Evolutionary conservation across 2,329 filamentous ascomycete genomes (phyloP), one percentile per base, ranked within the genome.

Genomic region (Exutisphaerella laricina): DNA sequence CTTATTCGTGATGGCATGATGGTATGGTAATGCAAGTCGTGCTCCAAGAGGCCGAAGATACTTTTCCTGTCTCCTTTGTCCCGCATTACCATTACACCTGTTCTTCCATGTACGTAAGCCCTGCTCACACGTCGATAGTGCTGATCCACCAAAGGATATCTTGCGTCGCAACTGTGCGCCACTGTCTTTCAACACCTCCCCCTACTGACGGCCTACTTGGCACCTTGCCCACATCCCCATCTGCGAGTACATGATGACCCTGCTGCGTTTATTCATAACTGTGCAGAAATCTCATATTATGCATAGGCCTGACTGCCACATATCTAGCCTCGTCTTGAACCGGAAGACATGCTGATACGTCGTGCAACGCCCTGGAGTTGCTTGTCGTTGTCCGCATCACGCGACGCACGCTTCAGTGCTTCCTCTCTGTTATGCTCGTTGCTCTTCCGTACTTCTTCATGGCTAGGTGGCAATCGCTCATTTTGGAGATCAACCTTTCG

Each of bases 401-500:
- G 78, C 30, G 80, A 81, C 2, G 92, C 92, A 63, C 88, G 82
- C 70, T 94, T 84, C 53, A 98, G 70, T 10, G 92, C 92, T 61
- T 85, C 80, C 54, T 83, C 79, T 62, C 85, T 78, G 58, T 88
- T 88, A 60, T 87, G 84, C 60, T 88, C 85, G 49, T 82, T 86
- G 64, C 84, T 86, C 67, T 82, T 82, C 51, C 82, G 77, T 14
- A 97, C 89, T 67, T 98, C 92, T 36, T 97, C 90, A 49, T 92
- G 85, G 51, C 80, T 92, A 0, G 92, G 92, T 37, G 92, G 92
- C 52, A 98, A 74, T 50, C 88, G 79, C 70, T 98, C 92, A 66
- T 98, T 98, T 70, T 97, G 89, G 50, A 97, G 61, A 70, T 98
- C 92, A 36, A 98, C 89, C 74, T 96, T 97, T 51, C 88, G 78